Base-by-base conservation (phyloP, 1,284 basidiomycete genomes). In the Marasmius fiardii region DNA sequence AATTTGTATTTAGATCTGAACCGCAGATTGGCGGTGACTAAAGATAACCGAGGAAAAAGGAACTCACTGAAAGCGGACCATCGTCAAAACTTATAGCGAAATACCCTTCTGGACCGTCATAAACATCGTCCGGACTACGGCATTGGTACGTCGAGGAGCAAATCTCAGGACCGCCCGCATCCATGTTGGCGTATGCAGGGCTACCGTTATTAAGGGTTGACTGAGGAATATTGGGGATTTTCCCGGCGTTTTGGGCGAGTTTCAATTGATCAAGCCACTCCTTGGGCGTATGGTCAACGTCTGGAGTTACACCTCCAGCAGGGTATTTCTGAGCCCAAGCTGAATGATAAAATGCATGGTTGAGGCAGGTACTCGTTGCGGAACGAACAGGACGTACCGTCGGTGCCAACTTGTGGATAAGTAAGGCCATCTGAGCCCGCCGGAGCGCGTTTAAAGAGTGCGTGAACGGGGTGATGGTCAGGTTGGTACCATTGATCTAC, bases 11-110 rank as follows among this genome's bases (percentile, higher is more conserved):
- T n/a, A n/a, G n/a, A n/a, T n/a, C n/a, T n/a, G n/a, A n/a, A n/a
- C n/a, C n/a, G n/a, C n/a, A n/a, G n/a, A n/a, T n/a, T n/a, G n/a
- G n/a, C n/a, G n/a, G 14, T 18, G 24, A 16, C 44, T 18, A 26
- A 20, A 21, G 16, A 24, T 34, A 12, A 16, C 34, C n/a, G 28
- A 35, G 45, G 21, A 28, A 20, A 28, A 51, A 52, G 14, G 45
- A 47, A 68, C 78, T 62, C 61, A 88, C 84, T 1, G 74, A 71
- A 28, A 78, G 74, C 0, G 92, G 92, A 4, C 92, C 92, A 67
- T 94, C 92, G 66, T 94, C 92, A 65, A 92, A 91, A 53, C 82
- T 76, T 50, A 81, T 74, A 2, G 72, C 86, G 59, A 90, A 71
- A 28, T 74, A 66, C 24, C 83, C 82, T 35, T 76, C 64, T 1